phyloP scores from a whole-genome alignment of 345 rosid species.

The Gossypium mustelinum region DNA sequence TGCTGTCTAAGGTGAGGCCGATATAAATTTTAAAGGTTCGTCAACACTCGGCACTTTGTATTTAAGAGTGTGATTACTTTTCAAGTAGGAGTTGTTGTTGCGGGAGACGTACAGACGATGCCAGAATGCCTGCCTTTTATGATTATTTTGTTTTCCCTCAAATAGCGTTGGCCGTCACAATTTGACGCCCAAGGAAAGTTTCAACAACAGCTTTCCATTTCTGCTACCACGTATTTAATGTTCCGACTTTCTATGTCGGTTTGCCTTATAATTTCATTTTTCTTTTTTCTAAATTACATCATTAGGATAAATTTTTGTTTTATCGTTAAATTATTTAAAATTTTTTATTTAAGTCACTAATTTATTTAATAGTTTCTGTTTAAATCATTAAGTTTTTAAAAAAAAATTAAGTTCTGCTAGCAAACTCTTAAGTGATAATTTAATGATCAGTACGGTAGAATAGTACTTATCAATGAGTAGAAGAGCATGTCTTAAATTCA shows the following conservation, averaged over 20 bases:
- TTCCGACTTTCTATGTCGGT: background rate
- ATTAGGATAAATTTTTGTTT: too few species aligned
- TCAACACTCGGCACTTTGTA: background rate
- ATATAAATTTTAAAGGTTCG: too few species aligned
- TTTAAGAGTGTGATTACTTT: background rate
- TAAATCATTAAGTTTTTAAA: too few species aligned
- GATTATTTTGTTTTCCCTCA: background rate
- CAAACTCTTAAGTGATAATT: fast-evolving
- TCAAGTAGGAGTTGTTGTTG: background rate
- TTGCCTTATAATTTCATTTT: too few species aligned
- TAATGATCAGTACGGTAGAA: fast-evolving
- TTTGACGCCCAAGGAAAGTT: background rate
- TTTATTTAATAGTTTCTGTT: too few species aligned
- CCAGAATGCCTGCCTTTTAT: background rate
- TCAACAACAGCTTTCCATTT: background rate
- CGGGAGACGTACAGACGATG: background rate
- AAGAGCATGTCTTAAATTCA: too few species aligned
- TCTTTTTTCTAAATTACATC: too few species aligned
- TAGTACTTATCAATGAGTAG: too few species aligned
- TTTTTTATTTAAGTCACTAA: too few species aligned
- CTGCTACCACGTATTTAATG: background rate
- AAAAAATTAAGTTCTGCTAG: fast-evolving
- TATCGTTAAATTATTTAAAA: too few species aligned
- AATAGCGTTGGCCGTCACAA: background rate
- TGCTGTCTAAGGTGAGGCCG: too few species aligned